Evolutionary conservation across 2,329 filamentous ascomycete genomes (phyloP).

Genomic region (Calonectria pteridis): DNA sequence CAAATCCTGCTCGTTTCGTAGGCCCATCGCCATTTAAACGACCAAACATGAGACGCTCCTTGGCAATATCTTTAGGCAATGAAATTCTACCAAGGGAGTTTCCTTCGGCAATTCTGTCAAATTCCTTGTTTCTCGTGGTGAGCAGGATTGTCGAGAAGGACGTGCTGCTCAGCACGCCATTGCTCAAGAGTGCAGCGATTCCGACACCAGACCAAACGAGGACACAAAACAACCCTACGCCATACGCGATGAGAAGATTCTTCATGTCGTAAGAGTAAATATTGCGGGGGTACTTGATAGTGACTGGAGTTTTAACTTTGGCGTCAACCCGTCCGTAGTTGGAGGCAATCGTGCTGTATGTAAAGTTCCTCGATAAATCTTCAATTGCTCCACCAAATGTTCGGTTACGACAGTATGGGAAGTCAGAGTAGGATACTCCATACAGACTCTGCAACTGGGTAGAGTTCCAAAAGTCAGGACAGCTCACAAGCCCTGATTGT

Average conservation of each 20-base stretch:
- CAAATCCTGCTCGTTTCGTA: not conserved
- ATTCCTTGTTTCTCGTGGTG: not conserved
- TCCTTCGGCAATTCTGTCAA: not conserved
- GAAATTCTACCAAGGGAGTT: not conserved
- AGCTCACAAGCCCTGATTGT: not conserved
- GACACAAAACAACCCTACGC: not conserved
- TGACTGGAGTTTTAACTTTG: not conserved
- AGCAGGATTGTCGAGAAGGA: not conserved
- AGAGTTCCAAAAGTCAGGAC: constrained; percentile 3
- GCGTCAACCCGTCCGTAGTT: not conserved
- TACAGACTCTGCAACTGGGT: not conserved
- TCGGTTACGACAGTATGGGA: not conserved
- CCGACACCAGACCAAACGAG: not conserved
- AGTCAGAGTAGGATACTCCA: not conserved
- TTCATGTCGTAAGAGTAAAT: not conserved
- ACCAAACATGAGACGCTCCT: not conserved
- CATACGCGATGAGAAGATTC: not conserved
- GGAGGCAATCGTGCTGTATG: not conserved
- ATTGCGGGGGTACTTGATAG: not conserved
- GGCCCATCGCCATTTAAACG: not conserved
- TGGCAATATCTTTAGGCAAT: not conserved
- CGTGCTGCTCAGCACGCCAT: not conserved
- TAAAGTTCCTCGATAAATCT: not conserved
- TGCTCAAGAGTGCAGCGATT: not conserved
- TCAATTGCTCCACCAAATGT: not conserved